Evolutionary conservation across 2,329 filamentous ascomycete species (phyloP).

Genomic region (Aspergillus sergii): DNA sequence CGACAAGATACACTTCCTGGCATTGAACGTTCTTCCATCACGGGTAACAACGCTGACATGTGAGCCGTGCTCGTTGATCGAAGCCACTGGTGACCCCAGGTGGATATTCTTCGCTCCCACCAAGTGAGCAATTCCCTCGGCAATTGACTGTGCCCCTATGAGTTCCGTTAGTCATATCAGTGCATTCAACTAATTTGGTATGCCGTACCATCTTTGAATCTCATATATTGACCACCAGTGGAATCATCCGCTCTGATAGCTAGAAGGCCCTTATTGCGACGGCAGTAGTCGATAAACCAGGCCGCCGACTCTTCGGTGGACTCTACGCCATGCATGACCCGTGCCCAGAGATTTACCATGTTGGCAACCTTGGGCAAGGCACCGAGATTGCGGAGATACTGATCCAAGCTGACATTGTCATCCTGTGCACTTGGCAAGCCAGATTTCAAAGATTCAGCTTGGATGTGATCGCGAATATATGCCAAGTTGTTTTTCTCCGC

Average conservation of each 20-base stretch:
- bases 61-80: not conserved
- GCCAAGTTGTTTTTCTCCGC: constrained; percentile 40
- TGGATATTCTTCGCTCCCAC: not conserved
- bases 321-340: constrained; percentile 43
- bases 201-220: constrained; percentile 26
- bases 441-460: constrained; percentile 32
- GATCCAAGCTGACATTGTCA: constrained; percentile 37
- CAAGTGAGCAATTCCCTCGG: not conserved
- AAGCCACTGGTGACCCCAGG: not conserved
- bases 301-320: constrained; percentile 40
- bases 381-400: constrained; percentile 39
- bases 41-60: not conserved
- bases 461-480: constrained; percentile 38
- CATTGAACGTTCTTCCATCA: not conserved
- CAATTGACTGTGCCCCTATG: not conserved
- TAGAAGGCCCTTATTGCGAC: constrained; percentile 37
- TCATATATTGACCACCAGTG: constrained; percentile 40
- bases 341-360: constrained; percentile 43
- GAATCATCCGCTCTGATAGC: constrained; percentile 40
- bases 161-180: not conserved
- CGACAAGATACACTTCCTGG: not conserved
- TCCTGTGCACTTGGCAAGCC: constrained; percentile 27
- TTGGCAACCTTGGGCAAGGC: constrained; percentile 31
- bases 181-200: not conserved
- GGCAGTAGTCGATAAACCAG: constrained; percentile 45